Conservation (phyloP, 805 yeast genomes). For the Nakazawaea peltata region DNA sequence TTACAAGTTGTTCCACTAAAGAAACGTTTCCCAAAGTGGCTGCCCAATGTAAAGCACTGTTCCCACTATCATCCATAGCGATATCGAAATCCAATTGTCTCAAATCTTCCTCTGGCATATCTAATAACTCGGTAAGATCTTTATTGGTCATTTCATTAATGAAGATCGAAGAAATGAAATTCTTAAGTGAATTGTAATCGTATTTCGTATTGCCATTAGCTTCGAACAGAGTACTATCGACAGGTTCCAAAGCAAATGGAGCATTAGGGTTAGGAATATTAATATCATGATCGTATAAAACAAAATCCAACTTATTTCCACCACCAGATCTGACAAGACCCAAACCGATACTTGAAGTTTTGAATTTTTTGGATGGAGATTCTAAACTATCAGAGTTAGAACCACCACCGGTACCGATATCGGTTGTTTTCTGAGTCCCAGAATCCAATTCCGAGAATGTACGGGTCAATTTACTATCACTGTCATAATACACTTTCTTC, state of each 20-base stretch:
- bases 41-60: slow-evolving; percentile 94
- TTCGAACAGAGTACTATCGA: slow-evolving; percentile 15
- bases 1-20: slow-evolving; percentile 61
- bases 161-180: slow-evolving; percentile 42
- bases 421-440: slow-evolving; percentile 26
- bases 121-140: slow-evolving; percentile 8
- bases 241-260: slow-evolving; percentile 43
- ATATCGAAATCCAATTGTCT: slow-evolving; percentile 58
- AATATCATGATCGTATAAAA: slow-evolving; percentile 28
- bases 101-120: slow-evolving; percentile 17
- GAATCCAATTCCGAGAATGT: slow-evolving; percentile 20
- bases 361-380: slow-evolving; percentile 31
- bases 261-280: slow-evolving; percentile 31
- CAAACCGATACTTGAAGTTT: slow-evolving; percentile 12
- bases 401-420: slow-evolving; percentile 10
- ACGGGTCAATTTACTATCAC: slow-evolving; percentile 5
- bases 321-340: slow-evolving; percentile 8
- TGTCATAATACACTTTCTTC: slow-evolving; percentile 5
- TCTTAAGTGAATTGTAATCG: slow-evolving; percentile 31
- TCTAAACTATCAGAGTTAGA: too few relatives aligned
- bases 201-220: slow-evolving; percentile 9
- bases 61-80: slow-evolving; percentile 89
- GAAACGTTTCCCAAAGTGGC: slow-evolving; percentile 77
- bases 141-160: slow-evolving; percentile 29
- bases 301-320: slow-evolving; percentile 14